Conservation (phyloP, 2,329 filamentous ascomycete genomes). For the Leptographium flavum region DNA sequence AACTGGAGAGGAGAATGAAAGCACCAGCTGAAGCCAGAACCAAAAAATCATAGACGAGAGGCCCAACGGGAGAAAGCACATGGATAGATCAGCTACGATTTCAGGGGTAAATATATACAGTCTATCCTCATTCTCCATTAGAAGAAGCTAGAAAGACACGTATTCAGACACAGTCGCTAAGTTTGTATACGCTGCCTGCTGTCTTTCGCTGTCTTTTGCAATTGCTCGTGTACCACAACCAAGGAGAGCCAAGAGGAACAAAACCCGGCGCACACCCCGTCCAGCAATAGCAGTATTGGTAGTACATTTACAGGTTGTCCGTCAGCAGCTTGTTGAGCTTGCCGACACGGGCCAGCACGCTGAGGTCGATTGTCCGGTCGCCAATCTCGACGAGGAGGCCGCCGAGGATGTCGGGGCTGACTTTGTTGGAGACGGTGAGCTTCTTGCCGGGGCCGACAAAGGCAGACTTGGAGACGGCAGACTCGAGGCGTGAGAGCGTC, state of each 20-base stretch:
- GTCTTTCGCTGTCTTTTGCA: not conserved
- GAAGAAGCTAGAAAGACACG: too few relatives aligned
- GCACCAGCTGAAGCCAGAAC: too few relatives aligned
- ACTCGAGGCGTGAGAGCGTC: conserved; percentile 74
- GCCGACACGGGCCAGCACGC: conserved; percentile 83
- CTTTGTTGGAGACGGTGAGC: conserved; percentile 87
- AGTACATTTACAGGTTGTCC: conserved; percentile 90
- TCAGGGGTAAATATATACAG: not conserved
- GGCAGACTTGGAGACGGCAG: conserved; percentile 74
- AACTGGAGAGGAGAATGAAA: too few relatives aligned
- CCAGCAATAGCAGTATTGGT: too few relatives aligned
- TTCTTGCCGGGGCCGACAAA: conserved; percentile 89
- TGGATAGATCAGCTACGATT: not conserved
- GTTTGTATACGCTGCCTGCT: too few relatives aligned
- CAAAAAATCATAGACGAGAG: too few relatives aligned
- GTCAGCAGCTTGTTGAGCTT: conserved; percentile 99
- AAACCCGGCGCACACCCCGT: not conserved
- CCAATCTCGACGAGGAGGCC: conserved; percentile 93
- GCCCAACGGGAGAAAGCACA: not conserved
- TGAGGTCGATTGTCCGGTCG: conserved; percentile 95
- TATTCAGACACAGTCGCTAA: too few relatives aligned
- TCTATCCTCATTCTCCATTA: too few relatives aligned
- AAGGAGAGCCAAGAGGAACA: not conserved
- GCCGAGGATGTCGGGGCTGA: conserved; percentile 88
- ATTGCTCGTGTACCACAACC: not conserved